Conservation (phyloP, 2,329 filamentous ascomycete genomes). For the Curvularia lunata region DNA sequence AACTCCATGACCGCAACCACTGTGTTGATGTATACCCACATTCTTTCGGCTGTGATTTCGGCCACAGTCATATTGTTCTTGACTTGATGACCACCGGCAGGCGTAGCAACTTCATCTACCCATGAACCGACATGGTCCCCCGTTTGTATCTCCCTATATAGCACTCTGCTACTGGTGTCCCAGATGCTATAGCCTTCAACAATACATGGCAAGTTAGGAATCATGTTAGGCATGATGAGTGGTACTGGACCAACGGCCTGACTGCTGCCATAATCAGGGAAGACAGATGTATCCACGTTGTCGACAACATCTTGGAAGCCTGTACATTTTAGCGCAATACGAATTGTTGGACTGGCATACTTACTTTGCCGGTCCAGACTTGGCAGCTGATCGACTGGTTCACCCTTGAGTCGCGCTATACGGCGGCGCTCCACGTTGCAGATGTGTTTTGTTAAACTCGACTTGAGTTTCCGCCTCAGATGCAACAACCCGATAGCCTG, state of each 20-base stretch:
- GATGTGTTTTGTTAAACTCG: constrained; percentile 42
- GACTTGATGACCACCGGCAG: background rate
- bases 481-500: constrained; percentile 34
- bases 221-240: constrained; percentile 22
- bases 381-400: constrained; percentile 27
- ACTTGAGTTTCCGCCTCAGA: constrained; percentile 33
- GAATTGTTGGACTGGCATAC: background rate
- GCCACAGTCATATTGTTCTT: constrained; percentile 7
- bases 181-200: constrained; percentile 11
- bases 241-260: constrained; percentile 6
- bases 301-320: constrained; percentile 31
- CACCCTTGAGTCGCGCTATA: constrained; percentile 40
- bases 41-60: background rate
- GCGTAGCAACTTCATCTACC: background rate
- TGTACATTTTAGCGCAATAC: constrained; percentile 20
- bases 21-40: constrained; percentile 6
- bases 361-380: constrained; percentile 30
- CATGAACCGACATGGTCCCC: background rate
- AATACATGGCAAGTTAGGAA: constrained; percentile 19
- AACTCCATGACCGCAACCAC: background rate
- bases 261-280: constrained; percentile 32
- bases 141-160: constrained; percentile 17
- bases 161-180: constrained; percentile 18
- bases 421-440: constrained; percentile 41
- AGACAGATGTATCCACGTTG: constrained; percentile 35